Percentiles rank a stretch among this genome's conserved stretches.
phyloP scores from a whole-genome alignment of 108 stramenopile genomes.

The Fragilariopsis cylindrus region DNA sequence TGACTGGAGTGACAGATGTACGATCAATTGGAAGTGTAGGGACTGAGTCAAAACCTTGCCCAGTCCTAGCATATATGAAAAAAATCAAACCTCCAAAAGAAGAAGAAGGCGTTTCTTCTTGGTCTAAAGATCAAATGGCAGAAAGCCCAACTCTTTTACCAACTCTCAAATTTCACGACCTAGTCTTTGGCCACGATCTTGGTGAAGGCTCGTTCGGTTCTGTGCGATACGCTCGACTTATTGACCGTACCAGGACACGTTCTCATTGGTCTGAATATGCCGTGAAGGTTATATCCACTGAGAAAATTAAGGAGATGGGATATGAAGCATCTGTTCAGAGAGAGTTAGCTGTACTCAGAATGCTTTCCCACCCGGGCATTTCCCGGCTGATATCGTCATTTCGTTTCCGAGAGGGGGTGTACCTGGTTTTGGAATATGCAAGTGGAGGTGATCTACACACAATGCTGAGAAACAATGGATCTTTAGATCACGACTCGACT shows the following conservation, averaged over 20 bases:
- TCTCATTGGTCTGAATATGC: constrained; percentile 96
- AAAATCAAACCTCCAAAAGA: constrained; percentile 58
- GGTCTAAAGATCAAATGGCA: constrained; percentile 79
- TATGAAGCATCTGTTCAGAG: constrained; percentile 85
- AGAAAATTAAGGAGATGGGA: constrained; percentile 76
- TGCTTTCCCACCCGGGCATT: constrained; percentile 90
- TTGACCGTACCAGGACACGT: constrained; percentile 69
- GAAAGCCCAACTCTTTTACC: constrained; percentile 85
- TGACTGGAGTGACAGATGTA: constrained; percentile 5
- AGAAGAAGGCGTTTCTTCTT: constrained; percentile 56
- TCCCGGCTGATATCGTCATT: constrained; percentile 92
- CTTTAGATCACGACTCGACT: constrained; percentile 85
- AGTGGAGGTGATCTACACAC: constrained; percentile 91
- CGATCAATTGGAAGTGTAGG: background rate
- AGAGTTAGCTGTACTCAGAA: constrained; percentile 89
- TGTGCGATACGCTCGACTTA: constrained; percentile 88
- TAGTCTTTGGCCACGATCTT: constrained; percentile 95
- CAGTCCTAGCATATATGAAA: constrained; percentile 51
- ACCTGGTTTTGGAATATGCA: constrained; percentile 96
- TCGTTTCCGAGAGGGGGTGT: constrained; percentile 89
- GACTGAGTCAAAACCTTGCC: background rate
- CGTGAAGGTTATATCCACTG: constrained; percentile 86
- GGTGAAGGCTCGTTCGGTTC: constrained; percentile 91
- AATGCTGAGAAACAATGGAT: constrained; percentile 78
- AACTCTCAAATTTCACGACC: constrained; percentile 92